These are phyloP conservation scores for Penicillium mononematosum DNA, from an alignment of 495 filamentous ascomycete genomes.

Conservation along the genomic window DNA sequence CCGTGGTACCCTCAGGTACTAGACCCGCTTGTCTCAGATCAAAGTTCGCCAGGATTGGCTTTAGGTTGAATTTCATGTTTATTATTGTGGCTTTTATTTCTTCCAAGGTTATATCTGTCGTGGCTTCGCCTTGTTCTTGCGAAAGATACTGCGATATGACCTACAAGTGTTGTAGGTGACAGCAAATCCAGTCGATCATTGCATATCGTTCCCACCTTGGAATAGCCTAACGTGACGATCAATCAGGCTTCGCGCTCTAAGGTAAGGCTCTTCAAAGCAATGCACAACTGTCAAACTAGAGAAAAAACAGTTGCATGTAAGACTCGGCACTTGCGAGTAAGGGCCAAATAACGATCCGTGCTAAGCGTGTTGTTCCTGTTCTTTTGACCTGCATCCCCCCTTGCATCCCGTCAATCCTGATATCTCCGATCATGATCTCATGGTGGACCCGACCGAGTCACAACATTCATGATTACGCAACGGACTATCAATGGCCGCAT, in stretches of 20 bases:
- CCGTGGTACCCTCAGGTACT: neutral
- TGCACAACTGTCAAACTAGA: neutral
- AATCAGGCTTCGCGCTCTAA: neutral
- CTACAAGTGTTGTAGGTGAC: neutral
- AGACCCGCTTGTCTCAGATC: neutral
- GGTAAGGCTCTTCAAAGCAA: neutral
- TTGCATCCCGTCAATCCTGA: constrained; percentile 14
- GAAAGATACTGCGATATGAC: neutral
- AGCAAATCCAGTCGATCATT: neutral
- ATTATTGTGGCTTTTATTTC: neutral
- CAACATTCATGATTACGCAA: neutral
- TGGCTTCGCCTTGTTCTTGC: neutral
- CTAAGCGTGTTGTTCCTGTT: neutral
- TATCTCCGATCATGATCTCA: constrained; percentile 16
- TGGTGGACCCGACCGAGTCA: constrained; percentile 1
- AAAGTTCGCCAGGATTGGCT: neutral
- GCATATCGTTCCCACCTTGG: neutral
- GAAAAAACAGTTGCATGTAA: neutral
- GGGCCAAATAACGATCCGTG: neutral
- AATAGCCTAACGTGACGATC: neutral
- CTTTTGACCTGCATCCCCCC: constrained; percentile 4
- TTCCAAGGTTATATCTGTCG: neutral
- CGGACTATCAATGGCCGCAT: neutral
- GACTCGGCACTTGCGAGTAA: neutral
- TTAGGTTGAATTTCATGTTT: neutral